A percentile compares a stretch with the other conserved stretches of the same genome.
Evolutionary conservation across 2,329 filamentous ascomycete genomes (phyloP).

Genomic region (Phaeosphaeria sp.): DNA sequence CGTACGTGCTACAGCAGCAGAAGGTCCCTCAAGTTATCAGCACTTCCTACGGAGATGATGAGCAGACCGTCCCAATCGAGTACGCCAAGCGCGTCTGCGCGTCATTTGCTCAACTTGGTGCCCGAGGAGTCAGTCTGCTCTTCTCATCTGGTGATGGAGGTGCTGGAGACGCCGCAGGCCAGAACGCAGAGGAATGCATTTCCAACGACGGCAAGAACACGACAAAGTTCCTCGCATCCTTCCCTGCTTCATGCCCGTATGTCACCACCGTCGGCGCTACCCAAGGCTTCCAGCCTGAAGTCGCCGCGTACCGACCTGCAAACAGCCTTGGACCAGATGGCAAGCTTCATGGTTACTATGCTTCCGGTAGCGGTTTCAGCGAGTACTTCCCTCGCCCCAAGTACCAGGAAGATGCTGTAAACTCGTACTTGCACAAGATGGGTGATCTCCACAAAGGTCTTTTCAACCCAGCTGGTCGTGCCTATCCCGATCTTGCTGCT

Average conservation of each 20-base stretch:
- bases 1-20: constrained; percentile 53
- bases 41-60: constrained; percentile 67
- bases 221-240: constrained; percentile 55
- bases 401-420: constrained; percentile 48
- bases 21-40: constrained; percentile 64
- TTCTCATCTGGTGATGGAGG: constrained; percentile 67
- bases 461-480: constrained; percentile 51
- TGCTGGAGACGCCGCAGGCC: constrained; percentile 56
- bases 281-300: constrained; percentile 17
- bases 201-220: constrained; percentile 48
- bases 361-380: constrained; percentile 16
- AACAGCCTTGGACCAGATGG: constrained; percentile 2
- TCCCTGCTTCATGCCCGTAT: constrained; percentile 59
- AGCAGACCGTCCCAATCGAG: constrained; percentile 55
- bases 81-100: constrained; percentile 60
- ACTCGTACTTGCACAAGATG: constrained; percentile 49
- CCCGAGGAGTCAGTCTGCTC: constrained; percentile 65
- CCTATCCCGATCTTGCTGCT: constrained; percentile 59
- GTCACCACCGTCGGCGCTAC: constrained; percentile 55
- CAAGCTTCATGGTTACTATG: constrained; percentile 11
- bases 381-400: constrained; percentile 33
- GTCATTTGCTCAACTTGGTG: constrained; percentile 66
- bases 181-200: constrained; percentile 46
- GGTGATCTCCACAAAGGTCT: constrained; percentile 46
- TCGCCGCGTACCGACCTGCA: constrained; percentile 7